These are phyloP conservation scores for Rhodotorula babjevae DNA, from an alignment of 768 basidiomycete species.

Conservation along the genomic window DNA sequence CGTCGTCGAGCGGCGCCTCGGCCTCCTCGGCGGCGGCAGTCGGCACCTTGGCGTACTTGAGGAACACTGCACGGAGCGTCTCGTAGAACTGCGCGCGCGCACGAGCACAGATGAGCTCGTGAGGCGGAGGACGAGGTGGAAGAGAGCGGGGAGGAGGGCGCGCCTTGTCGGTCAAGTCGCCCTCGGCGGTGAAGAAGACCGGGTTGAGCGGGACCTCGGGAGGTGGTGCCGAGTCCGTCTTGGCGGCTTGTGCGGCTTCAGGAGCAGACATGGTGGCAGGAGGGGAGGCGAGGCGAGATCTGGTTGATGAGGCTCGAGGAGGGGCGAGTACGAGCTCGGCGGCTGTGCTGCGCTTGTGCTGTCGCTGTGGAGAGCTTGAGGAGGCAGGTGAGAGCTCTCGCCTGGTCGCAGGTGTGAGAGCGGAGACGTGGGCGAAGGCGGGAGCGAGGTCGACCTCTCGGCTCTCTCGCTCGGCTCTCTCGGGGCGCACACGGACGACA, in stretches of 20 bases:
- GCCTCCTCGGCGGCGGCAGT: not conserved
- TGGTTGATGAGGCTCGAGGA: not conserved
- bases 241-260: not conserved
- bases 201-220: not conserved
- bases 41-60: conserved; percentile 3
- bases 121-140: not conserved
- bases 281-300: not conserved
- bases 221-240: not conserved
- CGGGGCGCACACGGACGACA: too few species aligned
- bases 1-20: not conserved
- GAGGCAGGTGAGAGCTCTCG: too few species aligned
- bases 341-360: not conserved
- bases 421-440: not conserved
- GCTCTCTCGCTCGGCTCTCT: too few species aligned
- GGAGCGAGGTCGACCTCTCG: not conserved
- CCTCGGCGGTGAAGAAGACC: not conserved
- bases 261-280: not conserved
- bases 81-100: conserved; percentile 11
- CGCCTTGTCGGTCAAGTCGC: conserved; percentile 4
- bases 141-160: not conserved
- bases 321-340: not conserved
- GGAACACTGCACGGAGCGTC: conserved; percentile 5
- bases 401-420: too few species aligned
- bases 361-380: not conserved
- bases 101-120: not conserved